Conservation (phyloP, 345 rosid species). For the Corchorus capsularis region DNA sequence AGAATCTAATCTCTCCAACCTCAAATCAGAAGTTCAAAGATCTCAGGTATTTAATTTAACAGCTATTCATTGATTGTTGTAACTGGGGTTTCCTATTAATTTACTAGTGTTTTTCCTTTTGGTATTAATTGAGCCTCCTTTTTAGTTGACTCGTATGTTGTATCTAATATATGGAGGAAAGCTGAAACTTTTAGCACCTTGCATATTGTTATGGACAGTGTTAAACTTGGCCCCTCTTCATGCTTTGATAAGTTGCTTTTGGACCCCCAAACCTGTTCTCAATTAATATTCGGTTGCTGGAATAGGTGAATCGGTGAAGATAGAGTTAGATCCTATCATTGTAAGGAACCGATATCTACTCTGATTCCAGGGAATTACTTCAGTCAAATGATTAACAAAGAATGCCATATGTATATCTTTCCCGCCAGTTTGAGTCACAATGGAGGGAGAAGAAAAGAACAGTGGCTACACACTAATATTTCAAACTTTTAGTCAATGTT, state of each 20-base stretch:
- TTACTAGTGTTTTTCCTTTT: neutral
- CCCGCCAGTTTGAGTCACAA: neutral
- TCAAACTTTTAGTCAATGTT: neutral
- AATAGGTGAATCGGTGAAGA: neutral
- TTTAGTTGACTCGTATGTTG: neutral
- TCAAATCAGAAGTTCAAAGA: conserved; percentile 76
- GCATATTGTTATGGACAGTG: neutral
- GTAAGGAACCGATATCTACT: neutral
- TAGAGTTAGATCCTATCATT: neutral
- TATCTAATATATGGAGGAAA: conserved; percentile 3
- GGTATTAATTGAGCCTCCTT: neutral
- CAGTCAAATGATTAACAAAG: neutral
- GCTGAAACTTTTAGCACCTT: neutral
- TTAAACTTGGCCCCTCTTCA: neutral
- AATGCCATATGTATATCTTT: neutral
- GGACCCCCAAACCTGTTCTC: neutral
- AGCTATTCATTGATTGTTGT: neutral
- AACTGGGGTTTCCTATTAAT: neutral
- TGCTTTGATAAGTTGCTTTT: neutral
- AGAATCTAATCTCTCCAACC: conserved; percentile 73
- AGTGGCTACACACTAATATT: neutral
- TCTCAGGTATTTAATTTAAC: conserved; percentile 51
- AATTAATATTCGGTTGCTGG: neutral
- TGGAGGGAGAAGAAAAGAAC: neutral
- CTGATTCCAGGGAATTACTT: neutral